Evolutionary conservation across 306 rosid genomes (phyloP).

Genomic region (Fagus crenata): DNA sequence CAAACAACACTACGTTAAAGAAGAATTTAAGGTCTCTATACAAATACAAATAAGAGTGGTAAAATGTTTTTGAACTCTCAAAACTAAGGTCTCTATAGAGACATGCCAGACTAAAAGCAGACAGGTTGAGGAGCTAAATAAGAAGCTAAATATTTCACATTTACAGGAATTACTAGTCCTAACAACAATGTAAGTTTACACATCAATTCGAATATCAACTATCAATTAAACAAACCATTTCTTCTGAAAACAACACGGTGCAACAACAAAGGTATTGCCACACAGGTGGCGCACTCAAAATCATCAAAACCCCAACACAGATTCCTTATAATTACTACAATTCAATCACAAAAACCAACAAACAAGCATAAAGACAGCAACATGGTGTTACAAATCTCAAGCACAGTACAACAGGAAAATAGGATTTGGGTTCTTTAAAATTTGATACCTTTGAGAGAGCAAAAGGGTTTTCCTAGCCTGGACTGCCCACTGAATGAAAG

Average conservation of each 20-base stretch:
- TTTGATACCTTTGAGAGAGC: conserved; percentile 41
- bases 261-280: not conserved
- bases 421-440: not conserved
- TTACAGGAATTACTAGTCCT: not conserved
- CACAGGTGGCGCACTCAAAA: not conserved
- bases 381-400: not conserved
- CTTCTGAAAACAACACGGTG: not conserved
- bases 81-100: no score
- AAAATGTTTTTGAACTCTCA: not conserved
- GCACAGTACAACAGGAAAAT: not conserved
- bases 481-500: conserved; percentile 31
- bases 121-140: not conserved
- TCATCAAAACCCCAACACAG: not conserved
- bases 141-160: not conserved
- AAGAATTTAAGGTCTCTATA: not conserved
- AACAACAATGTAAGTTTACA: not conserved
- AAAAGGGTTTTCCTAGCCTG: conserved; percentile 38
- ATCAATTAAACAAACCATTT: not conserved
- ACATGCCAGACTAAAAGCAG: not conserved
- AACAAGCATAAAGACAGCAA: not conserved
- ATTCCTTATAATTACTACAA: not conserved
- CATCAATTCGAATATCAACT: not conserved
- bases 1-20: not conserved
- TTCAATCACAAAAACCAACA: not conserved
- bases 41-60: not conserved